Evolutionary conservation across 2,329 filamentous ascomycete genomes (phyloP).

Genomic region (Cordyceps fumosorosea): DNA sequence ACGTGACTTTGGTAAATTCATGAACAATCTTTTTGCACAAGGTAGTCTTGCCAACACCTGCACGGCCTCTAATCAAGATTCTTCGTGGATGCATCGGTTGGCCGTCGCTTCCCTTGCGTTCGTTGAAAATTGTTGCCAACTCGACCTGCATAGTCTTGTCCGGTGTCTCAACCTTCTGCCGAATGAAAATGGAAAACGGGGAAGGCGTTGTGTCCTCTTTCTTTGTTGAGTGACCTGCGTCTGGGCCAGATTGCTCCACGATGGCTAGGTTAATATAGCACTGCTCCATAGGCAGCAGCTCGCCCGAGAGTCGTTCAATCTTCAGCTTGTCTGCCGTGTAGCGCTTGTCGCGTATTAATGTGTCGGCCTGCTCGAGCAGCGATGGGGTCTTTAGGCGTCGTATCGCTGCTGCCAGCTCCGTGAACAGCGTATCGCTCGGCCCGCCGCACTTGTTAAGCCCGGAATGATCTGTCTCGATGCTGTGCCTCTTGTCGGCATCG

Average conservation of each 20-base stretch:
- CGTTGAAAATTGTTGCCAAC: background rate
- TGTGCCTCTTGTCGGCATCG: too few relatives aligned
- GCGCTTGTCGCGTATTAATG: slow-evolving; percentile 18
- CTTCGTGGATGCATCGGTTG: too few relatives aligned
- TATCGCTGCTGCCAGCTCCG: too few relatives aligned
- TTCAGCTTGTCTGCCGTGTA: slow-evolving; percentile 21
- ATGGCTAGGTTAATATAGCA: slow-evolving; percentile 36
- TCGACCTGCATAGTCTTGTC: background rate
- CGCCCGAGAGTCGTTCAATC: slow-evolving; percentile 30
- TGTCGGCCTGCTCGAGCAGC: slow-evolving; percentile 16
- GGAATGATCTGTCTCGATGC: too few relatives aligned
- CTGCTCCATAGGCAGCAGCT: slow-evolving; percentile 25
- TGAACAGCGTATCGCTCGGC: too few relatives aligned
- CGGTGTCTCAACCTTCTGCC: background rate
- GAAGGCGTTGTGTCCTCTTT: too few relatives aligned
- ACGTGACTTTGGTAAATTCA: too few relatives aligned
- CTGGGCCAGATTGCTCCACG: slow-evolving; percentile 20
- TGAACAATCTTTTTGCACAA: slow-evolving; percentile 35
- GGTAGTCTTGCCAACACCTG: slow-evolving; percentile 35
- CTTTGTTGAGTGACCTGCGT: too few relatives aligned
- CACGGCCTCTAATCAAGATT: slow-evolving; percentile 31
- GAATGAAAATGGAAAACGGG: too few relatives aligned
- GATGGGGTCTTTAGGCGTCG: too few relatives aligned
- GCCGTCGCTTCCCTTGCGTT: background rate
- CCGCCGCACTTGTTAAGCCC: too few relatives aligned